phyloP scores from a whole-genome alignment of 495 filamentous ascomycete genomes.

The Collariella sp. region DNA sequence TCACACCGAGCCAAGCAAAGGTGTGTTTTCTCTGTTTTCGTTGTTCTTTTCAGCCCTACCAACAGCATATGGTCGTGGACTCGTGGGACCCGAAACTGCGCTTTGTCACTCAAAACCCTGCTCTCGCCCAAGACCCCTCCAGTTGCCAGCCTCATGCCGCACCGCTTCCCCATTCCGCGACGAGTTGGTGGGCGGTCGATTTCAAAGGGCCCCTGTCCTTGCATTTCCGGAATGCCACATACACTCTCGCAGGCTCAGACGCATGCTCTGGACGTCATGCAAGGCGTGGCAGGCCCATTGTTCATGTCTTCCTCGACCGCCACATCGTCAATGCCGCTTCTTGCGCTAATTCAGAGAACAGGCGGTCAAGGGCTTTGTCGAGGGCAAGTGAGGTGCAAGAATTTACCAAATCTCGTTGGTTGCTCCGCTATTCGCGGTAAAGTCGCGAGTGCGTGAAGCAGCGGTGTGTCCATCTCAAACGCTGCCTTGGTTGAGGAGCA shows the following conservation, averaged over 20 bases:
- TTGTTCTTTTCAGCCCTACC: not conserved
- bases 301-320: not conserved
- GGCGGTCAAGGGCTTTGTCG: slow-evolving; percentile 2
- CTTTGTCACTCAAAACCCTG: no score
- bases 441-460: not conserved
- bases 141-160: not conserved
- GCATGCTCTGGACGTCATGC: not conserved
- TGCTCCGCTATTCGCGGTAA: not conserved
- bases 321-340: not conserved
- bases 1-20: not conserved
- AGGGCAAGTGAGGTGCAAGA: not conserved
- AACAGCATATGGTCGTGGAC: not conserved
- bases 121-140: not conserved
- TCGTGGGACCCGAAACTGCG: not conserved
- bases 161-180: not conserved
- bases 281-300: not conserved
- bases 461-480: slow-evolving; percentile 1
- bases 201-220: not conserved
- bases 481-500: slow-evolving; percentile 2
- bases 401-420: not conserved
- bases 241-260: not conserved
- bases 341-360: slow-evolving; percentile 2
- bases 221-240: not conserved
- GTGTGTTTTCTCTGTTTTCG: not conserved
- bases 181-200: not conserved